Percentiles rank a stretch among this genome's conserved stretches.
phyloP scores from a whole-genome alignment of 371 early-diverging fungal species.

The Mortierella sp. region DNA sequence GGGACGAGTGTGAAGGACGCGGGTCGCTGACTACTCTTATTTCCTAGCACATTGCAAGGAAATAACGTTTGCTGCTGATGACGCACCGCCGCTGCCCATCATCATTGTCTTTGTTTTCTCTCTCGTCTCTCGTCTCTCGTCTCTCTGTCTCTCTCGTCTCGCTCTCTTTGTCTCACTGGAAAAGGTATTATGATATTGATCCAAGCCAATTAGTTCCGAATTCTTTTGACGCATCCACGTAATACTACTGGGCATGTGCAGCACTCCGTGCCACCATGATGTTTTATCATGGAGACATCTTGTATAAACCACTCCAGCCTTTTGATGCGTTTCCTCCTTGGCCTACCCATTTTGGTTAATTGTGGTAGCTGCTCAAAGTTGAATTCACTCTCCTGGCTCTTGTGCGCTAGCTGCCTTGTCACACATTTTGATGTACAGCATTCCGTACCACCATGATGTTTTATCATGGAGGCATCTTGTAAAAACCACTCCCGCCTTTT shows the following conservation, averaged over 20 bases:
- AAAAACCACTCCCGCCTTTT: constrained; percentile 19
- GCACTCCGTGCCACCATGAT: constrained; percentile 20
- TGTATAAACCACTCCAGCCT: constrained; percentile 20
- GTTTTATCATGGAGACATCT: constrained; percentile 16
- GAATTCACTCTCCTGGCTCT: constrained; percentile 13
- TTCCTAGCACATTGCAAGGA: too few species aligned
- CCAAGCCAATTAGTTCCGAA: neutral
- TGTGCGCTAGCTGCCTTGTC: constrained; percentile 22
- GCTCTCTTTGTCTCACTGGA: too few species aligned
- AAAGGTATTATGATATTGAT: constrained; percentile 3
- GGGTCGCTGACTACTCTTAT: too few species aligned
- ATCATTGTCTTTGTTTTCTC: too few species aligned
- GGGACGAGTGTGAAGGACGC: too few species aligned
- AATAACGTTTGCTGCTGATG: too few species aligned
- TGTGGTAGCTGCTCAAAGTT: constrained; percentile 11
- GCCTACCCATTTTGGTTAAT: constrained; percentile 16
- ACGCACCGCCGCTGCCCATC: too few species aligned
- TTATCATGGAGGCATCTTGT: constrained; percentile 18
- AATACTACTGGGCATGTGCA: constrained; percentile 17
- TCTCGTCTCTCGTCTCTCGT: too few species aligned
- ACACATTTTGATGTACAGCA: constrained; percentile 18
- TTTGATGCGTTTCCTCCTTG: constrained; percentile 19
- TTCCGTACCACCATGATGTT: constrained; percentile 20
- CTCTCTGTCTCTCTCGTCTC: too few species aligned
- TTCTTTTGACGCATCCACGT: neutral